Evolutionary conservation across 139 green algal species (phyloP), one percentile per base, ranked within the genome.

Genomic region (Closterium sp.): DNA sequence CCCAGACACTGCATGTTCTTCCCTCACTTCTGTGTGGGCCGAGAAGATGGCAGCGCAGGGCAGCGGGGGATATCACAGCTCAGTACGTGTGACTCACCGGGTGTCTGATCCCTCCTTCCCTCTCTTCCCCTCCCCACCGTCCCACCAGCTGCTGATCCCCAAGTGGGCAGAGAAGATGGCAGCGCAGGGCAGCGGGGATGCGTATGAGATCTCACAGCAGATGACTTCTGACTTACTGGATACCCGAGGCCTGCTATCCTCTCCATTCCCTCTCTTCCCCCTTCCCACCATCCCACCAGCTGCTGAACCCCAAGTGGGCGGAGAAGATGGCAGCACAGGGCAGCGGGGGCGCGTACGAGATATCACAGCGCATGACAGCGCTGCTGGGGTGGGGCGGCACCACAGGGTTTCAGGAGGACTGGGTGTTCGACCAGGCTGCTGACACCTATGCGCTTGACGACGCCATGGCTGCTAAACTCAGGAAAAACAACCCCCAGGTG

Each of bases 301-400:
- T 99, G 89, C 96, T 99, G 38, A 99, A 99, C 95, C 98, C 98
- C 0, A 97, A 95, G 89, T 99, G 98, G 97, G 97, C 97, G 1
- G 92, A 98, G 91, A 97, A 97, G 70, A 99, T 99, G 97, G 96
- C 96, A 11, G 94, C 94, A 0, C 96, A 98, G 93, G 98, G 98
- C 89, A 98, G 96, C 13, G 98, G 98, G 31, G 97, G 98, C 62
- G 98, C 98, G 5, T 99, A 97, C 95, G 98, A 99, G 96, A 98
- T 98, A 70, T 97, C 94, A 38, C 93, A 96, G 89, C 84, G 97
- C 45, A 99, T 99, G 97, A 99, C 97, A 13, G 97, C 97, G 19
- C 96, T 98, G 95, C 91, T 99, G 70, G 98, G 98, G 0, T 99
- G 98, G 98, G 97, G 98, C 0, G 98, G 97, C 31, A 99, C 98